Evolutionary conservation across 108 stramenopile genomes (phyloP), one percentile per base, ranked within the genome.

Genomic region (Chaetoceros tenuissimus): DNA sequence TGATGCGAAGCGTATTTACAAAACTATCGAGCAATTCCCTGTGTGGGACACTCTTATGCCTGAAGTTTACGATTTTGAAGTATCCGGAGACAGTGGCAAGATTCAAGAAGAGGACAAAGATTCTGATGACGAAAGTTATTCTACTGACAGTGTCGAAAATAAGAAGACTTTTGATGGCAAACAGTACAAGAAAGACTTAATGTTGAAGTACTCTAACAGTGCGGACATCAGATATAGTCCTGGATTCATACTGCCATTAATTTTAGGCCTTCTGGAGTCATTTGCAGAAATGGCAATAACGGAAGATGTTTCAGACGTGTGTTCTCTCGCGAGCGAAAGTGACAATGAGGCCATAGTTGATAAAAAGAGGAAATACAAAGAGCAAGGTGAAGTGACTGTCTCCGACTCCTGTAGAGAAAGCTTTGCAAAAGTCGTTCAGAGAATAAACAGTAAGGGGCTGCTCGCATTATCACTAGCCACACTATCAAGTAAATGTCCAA

Each of bases 161-260:
- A n/a, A n/a, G n/a, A n/a, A n/a, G n/a, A n/a, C n/a, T n/a, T n/a
- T n/a, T n/a, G n/a, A n/a, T n/a, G n/a, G n/a, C n/a, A n/a, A n/a
- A n/a, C n/a, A n/a, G n/a, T n/a, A n/a, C n/a, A n/a, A n/a, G n/a
- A n/a, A n/a, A n/a, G n/a, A n/a, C n/a, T n/a, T n/a, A n/a, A n/a
- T n/a, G n/a, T n/a, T n/a, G n/a, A n/a, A n/a, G n/a, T n/a, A n/a
- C n/a, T n/a, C n/a, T 18, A 66, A 55, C 24, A 66, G 62, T 40
- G 60, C 58, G 24, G 84, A 84, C 65, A 20, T 34, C 2, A 66
- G 81, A 22, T 91, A 91, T 59, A 84, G 80, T 59, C 89, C 89
- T 31, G 79, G 77, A 5, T 87, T 87, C 57, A 27, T 91, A 5
- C 66, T 91, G 17, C 79, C 89, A 47, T 71, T 87, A 21, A 51